Base-by-base conservation (phyloP, 164 flowering plant genomes). In the Vitis rupestris region DNA sequence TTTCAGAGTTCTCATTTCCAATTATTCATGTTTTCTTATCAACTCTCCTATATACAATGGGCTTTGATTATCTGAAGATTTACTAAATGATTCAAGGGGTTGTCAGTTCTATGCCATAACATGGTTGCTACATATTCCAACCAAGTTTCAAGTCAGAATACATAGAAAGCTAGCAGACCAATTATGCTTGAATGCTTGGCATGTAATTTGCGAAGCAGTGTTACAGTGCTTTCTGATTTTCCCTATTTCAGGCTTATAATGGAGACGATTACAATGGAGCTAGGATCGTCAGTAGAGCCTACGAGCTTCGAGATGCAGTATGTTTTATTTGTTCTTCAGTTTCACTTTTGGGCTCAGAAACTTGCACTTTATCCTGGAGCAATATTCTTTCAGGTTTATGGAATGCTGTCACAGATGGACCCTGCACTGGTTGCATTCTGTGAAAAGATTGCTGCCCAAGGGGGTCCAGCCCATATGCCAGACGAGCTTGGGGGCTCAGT, bases 401-500 rank as follows among this genome's bases (percentile, higher is more conserved):
- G 98, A 68, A 95, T 95, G 99, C 75, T 95, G 62, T 85, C 97
- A 56, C 99, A 93, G 82, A 91, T 95, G 93, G 99, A 96, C 75
- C 99, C 97, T 29, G 91, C 94, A 15, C 80, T 96, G 52, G 86
- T 90, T 50, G 72, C 92, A 58, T 89, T 83, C 72, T 96, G 99
- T 80, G 99, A 96, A 67, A 93, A 92, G 78, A 92, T 96, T 79
- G 92, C 92, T 59, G 92, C 82, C 51, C 88, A 93, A 82, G 99
- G 98, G n/a, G 99, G 98, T 37, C 98, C 98, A 12, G 10, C 75
- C 47, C 76, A 72, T 47, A 31, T 90, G 70, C 97, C 95, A 27
- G 97, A 87, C 71, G 94, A 83, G 16, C 50, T 83, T 54, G 84
- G 74, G 23, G 86, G 76, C 31, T 75, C 83, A 59, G 58, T 66